Evolutionary conservation across 2,329 filamentous ascomycete genomes (phyloP).

Genomic region (Colletotrichum phormii): DNA sequence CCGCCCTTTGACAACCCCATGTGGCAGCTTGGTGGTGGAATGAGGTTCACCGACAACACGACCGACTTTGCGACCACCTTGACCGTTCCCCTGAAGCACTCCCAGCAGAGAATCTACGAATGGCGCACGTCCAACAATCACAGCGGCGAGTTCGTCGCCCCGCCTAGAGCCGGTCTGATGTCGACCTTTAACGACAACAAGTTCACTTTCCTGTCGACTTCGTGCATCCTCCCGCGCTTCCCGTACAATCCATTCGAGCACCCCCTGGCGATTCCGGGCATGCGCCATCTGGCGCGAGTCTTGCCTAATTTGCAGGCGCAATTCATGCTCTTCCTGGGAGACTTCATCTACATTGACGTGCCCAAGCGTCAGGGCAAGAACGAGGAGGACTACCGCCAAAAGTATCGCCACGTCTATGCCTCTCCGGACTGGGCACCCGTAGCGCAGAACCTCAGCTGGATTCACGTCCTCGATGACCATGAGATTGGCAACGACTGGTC

Average conservation of each 20-base stretch:
- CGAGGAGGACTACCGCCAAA: conserved; percentile 82
- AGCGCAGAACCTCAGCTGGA: conserved; percentile 88
- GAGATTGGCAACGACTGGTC: conserved; percentile 97
- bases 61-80: conserved; percentile 87
- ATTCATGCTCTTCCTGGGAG: conserved; percentile 85
- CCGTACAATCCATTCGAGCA: conserved; percentile 90
- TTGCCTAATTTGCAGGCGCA: conserved; percentile 79
- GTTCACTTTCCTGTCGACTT: conserved; percentile 92
- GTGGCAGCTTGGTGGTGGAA: conserved; percentile 76
- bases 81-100: conserved; percentile 71
- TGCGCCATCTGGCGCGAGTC: conserved; percentile 79
- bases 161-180: conserved; percentile 76
- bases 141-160: conserved; percentile 82
- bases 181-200: conserved; percentile 71
- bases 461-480: conserved; percentile 96
- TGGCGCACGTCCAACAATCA: conserved; percentile 91
- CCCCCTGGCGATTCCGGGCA: conserved; percentile 83
- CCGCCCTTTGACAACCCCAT: conserved; percentile 65
- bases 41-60: conserved; percentile 75
- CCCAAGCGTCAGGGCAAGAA: conserved; percentile 81
- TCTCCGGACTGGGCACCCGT: conserved; percentile 90
- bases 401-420: conserved; percentile 95
- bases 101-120: conserved; percentile 80
- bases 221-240: conserved; percentile 91
- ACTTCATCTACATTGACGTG: conserved; percentile 93